phyloP scores from a whole-genome alignment of 345 rosid genomes.

The Hibiscus mutabilis region DNA sequence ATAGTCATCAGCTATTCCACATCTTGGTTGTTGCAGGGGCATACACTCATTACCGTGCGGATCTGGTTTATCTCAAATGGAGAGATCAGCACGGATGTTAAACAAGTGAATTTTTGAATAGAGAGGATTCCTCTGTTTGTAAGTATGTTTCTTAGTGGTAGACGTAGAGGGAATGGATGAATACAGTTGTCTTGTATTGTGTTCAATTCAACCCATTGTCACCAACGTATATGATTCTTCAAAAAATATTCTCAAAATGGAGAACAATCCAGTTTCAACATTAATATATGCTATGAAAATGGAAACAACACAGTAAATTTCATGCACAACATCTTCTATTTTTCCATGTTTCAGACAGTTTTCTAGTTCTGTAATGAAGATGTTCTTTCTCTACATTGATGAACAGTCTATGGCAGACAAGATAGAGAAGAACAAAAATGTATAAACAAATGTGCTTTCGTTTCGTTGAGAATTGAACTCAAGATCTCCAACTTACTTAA shows the following conservation, averaged over 20 bases:
- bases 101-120: neutral
- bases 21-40: constrained; percentile 83
- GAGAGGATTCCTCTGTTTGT: neutral
- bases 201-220: neutral
- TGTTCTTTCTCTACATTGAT: constrained; percentile 99
- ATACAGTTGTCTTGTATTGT: neutral
- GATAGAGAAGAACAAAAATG: too few species aligned
- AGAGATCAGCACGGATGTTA: constrained; percentile 66
- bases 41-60: constrained; percentile 75
- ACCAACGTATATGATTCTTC: neutral
- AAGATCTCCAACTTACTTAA: too few species aligned
- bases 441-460: too few species aligned
- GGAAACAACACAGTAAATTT: neutral
- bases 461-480: too few species aligned
- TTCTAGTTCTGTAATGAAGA: constrained; percentile 91
- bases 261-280: neutral
- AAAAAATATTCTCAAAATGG: neutral
- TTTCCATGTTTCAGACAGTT: constrained; percentile 6
- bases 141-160: neutral
- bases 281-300: neutral
- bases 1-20: constrained; percentile 91
- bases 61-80: constrained; percentile 77
- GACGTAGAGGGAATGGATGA: neutral
- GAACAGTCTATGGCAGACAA: too few species aligned
- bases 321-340: too few species aligned